Evolutionary conservation across 2,329 filamentous ascomycete species (phyloP).

Genomic region (Neofusicoccum ribis): DNA sequence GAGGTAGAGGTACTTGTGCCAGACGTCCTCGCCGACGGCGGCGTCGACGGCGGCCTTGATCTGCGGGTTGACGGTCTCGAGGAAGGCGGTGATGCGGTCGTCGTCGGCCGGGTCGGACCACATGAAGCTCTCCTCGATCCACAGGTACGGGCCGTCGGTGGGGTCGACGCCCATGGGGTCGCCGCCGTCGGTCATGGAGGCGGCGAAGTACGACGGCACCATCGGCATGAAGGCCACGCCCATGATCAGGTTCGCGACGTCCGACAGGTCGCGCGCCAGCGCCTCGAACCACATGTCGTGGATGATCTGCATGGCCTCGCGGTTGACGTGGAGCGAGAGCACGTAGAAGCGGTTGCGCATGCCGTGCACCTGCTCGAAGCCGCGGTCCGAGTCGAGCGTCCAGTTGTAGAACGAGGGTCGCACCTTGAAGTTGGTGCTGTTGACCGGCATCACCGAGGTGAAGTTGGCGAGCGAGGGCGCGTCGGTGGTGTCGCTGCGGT

Average conservation of each 20-base stretch:
- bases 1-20: conserved; percentile 23
- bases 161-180: conserved; percentile 24
- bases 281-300: conserved; percentile 25
- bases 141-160: neutral
- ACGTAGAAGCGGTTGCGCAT: conserved; percentile 26
- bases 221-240: conserved; percentile 25
- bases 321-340: conserved; percentile 21
- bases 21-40: conserved; percentile 11
- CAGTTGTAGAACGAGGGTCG: conserved; percentile 22
- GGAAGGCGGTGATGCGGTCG: neutral
- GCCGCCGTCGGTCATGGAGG: conserved; percentile 19
- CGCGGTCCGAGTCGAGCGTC: conserved; percentile 11
- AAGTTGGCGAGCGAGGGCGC: conserved; percentile 22
- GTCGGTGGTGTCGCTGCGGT: conserved; percentile 23
- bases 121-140: conserved; percentile 23
- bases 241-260: conserved; percentile 23
- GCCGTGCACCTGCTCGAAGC: conserved; percentile 21
- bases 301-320: conserved; percentile 23
- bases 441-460: conserved; percentile 21
- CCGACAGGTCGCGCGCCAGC: conserved; percentile 20
- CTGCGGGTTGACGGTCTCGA: neutral
- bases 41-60: neutral
- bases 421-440: conserved; percentile 22
- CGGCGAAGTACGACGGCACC: neutral
- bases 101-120: conserved; percentile 14